These are phyloP conservation scores for Pseudogymnoascus pannorum DNA, from an alignment of 2,329 filamentous ascomycete genomes.

Conservation along the genomic window DNA sequence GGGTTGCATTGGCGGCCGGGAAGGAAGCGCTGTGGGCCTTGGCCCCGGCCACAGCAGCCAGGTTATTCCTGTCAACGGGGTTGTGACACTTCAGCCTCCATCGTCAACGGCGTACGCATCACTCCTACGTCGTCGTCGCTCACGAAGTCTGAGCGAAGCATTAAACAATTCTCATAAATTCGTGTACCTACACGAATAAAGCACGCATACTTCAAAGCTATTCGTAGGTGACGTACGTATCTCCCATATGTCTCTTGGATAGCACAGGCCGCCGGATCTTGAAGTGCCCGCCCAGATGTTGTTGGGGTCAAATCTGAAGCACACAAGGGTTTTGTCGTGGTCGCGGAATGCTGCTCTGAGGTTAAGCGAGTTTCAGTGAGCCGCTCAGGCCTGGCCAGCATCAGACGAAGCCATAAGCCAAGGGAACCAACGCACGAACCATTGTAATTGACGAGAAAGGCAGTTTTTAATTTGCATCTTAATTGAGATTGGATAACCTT, in stretches of 20 bases:
- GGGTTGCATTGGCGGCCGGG: background rate
- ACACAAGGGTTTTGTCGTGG: slow-evolving; percentile 12
- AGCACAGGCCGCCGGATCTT: slow-evolving; percentile 2
- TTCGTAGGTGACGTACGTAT: background rate
- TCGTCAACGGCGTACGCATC: background rate
- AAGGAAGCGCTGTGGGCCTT: background rate
- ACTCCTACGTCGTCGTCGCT: background rate
- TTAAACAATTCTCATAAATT: slow-evolving; percentile 1
- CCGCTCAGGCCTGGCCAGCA: slow-evolving; percentile 2
- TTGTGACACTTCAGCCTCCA: slow-evolving; percentile 2
- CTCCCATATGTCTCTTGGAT: background rate
- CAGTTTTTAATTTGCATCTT: background rate
- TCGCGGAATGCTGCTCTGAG: slow-evolving; percentile 10
- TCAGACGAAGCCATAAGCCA: slow-evolving; percentile 6
- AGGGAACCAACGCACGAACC: background rate
- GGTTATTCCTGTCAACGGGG: background rate
- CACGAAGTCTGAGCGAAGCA: background rate
- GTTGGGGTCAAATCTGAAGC: slow-evolving; percentile 9
- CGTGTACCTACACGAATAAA: background rate
- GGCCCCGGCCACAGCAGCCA: background rate
- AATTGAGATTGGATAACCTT: slow-evolving; percentile 9
- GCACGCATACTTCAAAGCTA: background rate
- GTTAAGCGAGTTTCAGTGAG: slow-evolving; percentile 2
- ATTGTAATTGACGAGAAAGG: background rate
- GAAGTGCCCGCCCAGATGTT: background rate